These are phyloP conservation scores for Gossypium armourianum DNA, from an alignment of 441 rosid genomes.

Conservation along the genomic window DNA sequence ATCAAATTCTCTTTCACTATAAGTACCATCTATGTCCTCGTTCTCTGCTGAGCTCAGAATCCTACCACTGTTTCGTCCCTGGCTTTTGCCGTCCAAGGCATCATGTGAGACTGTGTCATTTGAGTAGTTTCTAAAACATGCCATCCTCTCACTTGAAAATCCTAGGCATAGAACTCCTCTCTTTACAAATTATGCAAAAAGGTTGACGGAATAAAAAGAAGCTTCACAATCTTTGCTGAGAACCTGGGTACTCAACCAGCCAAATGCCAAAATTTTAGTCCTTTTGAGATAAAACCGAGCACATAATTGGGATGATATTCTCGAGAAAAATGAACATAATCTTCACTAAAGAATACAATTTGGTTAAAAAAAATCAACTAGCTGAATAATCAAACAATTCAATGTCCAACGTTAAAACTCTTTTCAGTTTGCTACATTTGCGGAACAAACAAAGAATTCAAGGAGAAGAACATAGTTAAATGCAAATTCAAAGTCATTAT, in stretches of 20 bases:
- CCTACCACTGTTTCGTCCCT: conserved; percentile 33
- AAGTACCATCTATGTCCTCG: conserved; percentile 38
- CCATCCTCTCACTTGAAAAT: conserved; percentile 61
- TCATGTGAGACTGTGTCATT: conserved; percentile 48
- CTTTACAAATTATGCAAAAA: conserved; percentile 5
- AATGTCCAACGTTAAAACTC: neutral
- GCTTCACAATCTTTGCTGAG: conserved; percentile 12
- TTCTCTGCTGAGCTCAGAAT: conserved; percentile 36
- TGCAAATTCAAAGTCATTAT: neutral
- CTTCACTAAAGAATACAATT: neutral
- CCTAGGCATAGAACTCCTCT: conserved; percentile 5
- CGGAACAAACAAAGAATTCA: neutral
- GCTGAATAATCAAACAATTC: neutral
- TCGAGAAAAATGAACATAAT: neutral
- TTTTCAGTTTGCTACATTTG: neutral
- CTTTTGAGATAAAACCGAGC: neutral
- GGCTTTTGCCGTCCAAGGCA: conserved; percentile 51
- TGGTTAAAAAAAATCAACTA: neutral
- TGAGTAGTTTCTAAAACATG: conserved; percentile 69
- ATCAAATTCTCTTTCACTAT: conserved; percentile 61
- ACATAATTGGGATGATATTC: neutral
- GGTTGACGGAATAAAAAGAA: neutral
- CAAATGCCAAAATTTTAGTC: neutral
- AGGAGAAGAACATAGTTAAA: neutral
- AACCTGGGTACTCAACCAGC: conserved; percentile 8